phyloP scores from a whole-genome alignment of 768 basidiomycete genomes.

The Pluteus cervinus region DNA sequence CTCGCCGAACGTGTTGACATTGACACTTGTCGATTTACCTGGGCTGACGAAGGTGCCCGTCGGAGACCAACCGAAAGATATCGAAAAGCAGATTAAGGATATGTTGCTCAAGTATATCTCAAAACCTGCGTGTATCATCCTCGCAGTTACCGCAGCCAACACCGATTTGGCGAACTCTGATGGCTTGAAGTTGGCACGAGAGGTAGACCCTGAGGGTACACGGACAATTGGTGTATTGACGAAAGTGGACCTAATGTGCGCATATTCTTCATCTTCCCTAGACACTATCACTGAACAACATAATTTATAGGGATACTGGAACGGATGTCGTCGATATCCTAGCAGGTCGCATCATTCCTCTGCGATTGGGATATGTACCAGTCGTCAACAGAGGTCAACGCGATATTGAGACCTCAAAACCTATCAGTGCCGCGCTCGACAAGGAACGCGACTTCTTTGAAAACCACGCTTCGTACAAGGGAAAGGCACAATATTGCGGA shows the following conservation, averaged over 20 bases:
- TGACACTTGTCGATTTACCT: slow-evolving; percentile 96
- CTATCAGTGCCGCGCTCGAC: slow-evolving; percentile 83
- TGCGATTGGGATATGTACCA: slow-evolving; percentile 95
- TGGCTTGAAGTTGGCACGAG: slow-evolving; percentile 91
- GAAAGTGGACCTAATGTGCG: slow-evolving; percentile 96
- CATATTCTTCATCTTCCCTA: slow-evolving; percentile 10
- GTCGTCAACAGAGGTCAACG: slow-evolving; percentile 98
- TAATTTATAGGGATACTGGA: slow-evolving; percentile 73
- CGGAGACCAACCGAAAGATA: slow-evolving; percentile 94
- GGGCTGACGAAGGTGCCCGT: slow-evolving; percentile 94
- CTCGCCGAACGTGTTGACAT: slow-evolving; percentile 94
- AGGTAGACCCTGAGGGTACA: slow-evolving; percentile 95
- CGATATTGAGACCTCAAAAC: slow-evolving; percentile 87
- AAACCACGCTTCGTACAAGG: slow-evolving; percentile 86
- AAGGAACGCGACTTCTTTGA: slow-evolving; percentile 92
- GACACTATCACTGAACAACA: neutral
- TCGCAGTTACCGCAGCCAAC: slow-evolving; percentile 95
- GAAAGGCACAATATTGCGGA: slow-evolving; percentile 94
- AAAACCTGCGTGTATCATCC: slow-evolving; percentile 91
- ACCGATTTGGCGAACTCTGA: slow-evolving; percentile 98
- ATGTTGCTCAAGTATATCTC: slow-evolving; percentile 96
- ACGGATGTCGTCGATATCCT: slow-evolving; percentile 99
- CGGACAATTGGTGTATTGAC: slow-evolving; percentile 98
- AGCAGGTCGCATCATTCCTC: slow-evolving; percentile 92
- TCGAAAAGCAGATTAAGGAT: slow-evolving; percentile 95